Evolutionary conservation across 257 asterid species (phyloP), one percentile per base, ranked within the genome.

Genomic region (Plantago elongata): DNA sequence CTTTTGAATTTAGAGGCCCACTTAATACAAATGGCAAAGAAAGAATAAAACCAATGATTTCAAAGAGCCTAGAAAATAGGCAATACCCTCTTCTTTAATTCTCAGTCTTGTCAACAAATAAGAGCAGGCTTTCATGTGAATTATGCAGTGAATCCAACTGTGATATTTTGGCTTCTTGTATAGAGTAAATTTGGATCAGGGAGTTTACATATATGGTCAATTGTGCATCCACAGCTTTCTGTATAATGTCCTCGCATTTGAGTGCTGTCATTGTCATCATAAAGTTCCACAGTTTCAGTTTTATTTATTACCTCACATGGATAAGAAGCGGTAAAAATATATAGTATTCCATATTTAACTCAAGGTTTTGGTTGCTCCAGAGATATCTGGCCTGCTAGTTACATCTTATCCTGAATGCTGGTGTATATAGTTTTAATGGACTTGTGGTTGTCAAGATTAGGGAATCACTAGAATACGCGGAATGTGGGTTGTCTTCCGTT

Each of bases 61-160:
- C 64, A 60, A 45, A 48, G 40, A 34, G 40, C 40, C 40, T 60
- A 44, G 14, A n/a, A 57, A 51, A 34, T 76, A 74, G 62, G 69
- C 61, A 69, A 68, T 58, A 66, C 62, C 72, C 79, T 72, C 56
- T 64, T 65, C 78, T 78, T 83, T 78, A 87, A 87, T 81, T 83
- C 69, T 74, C 76, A 81, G 83, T 73, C 80, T 60, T 74, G 69
- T 77, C 83, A 83, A 75, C 88, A 79, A 73, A 79, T 54, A 74
- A 68, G 82, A 83, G 78, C 95, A 83, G 85, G 78, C 88, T 87
- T 82, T 85, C 95, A 87, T 89, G 95, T 90, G 97, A 82, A 83
- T 66, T 58, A 46, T 77, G 81, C 86, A 87, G 75, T 74, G 96
- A 77, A 80, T 80, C 93, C 96, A 85, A 79, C 91, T 90, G 95